Percentiles rank a stretch among this genome's conserved stretches.
Evolutionary conservation across 805 yeast genomes (phyloP).

Genomic region (Saturnispora serradocipensis): DNA sequence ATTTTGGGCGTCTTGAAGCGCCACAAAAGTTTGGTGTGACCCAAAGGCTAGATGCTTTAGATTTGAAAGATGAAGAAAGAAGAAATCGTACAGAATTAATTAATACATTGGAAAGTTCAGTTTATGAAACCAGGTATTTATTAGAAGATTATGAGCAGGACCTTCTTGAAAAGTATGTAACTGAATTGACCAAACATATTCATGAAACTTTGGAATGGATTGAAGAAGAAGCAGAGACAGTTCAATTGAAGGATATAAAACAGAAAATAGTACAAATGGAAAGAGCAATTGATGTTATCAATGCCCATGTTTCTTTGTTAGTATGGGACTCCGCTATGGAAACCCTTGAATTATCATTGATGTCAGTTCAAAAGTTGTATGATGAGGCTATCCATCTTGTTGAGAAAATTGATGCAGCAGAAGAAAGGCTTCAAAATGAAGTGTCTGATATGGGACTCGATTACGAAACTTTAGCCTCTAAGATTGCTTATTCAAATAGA

Average conservation of each 20-base stretch:
- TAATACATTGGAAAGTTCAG: slow-evolving; percentile 55
- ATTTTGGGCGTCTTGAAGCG: slow-evolving; percentile 41
- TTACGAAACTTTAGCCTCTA: background rate
- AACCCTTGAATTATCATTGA: slow-evolving; percentile 35
- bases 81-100: slow-evolving; percentile 44
- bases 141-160: slow-evolving; percentile 55
- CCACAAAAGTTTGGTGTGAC: slow-evolving; percentile 12
- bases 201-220: slow-evolving; percentile 63
- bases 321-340: slow-evolving; percentile 30
- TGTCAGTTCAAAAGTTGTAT: slow-evolving; percentile 8
- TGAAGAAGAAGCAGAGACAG: slow-evolving; percentile 57
- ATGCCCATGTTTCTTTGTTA: slow-evolving; percentile 1
- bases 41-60: slow-evolving; percentile 40
- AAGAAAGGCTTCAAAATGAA: slow-evolving; percentile 24
- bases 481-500: background rate
- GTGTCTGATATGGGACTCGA: slow-evolving; percentile 1
- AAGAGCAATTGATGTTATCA: background rate
- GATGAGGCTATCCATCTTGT: slow-evolving; percentile 1
- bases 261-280: slow-evolving; percentile 25
- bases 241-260: slow-evolving; percentile 32
- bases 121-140: slow-evolving; percentile 43
- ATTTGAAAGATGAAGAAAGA: slow-evolving; percentile 46
- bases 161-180: slow-evolving; percentile 32
- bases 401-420: slow-evolving; percentile 24
- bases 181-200: slow-evolving; percentile 30